These are phyloP conservation scores for Skeletonema potamos DNA, from an alignment of 108 stramenopile species.

Conservation along the genomic window DNA sequence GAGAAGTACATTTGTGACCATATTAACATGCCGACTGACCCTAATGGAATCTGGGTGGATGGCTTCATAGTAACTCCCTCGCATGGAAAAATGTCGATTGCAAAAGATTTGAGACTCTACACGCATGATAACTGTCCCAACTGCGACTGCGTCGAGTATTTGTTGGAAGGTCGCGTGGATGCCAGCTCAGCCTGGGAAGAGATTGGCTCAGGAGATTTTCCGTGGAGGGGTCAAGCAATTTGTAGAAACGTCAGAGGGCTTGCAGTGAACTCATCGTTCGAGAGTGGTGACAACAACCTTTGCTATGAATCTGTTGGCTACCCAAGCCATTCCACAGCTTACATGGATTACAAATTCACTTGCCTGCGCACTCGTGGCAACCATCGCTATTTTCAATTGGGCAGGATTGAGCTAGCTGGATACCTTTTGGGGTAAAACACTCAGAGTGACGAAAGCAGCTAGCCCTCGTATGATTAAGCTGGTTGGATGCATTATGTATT, in stretches of 20 bases:
- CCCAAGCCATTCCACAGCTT: not conserved
- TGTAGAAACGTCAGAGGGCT: not conserved
- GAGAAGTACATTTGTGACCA: conserved; percentile 22
- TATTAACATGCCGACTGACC: not conserved
- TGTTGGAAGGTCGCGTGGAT: conserved; percentile 23
- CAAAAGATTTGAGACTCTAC: conserved; percentile 24
- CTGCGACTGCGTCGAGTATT: conserved; percentile 24
- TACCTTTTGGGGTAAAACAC: conserved; percentile 4
- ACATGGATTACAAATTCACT: conserved; percentile 4
- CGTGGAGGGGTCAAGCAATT: conserved; percentile 1
- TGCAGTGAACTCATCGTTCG: not conserved
- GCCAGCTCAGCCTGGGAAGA: conserved; percentile 11
- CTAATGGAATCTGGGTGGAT: not conserved
- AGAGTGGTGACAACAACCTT: not conserved
- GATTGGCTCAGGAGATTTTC: conserved; percentile 4
- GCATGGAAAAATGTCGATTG: conserved; percentile 5
- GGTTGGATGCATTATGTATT: too few relatives aligned
- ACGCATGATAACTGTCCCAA: conserved; percentile 26
- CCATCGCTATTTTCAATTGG: not conserved
- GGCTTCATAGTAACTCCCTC: conserved; percentile 4
- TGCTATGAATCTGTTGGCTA: not conserved
- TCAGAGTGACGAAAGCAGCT: too few relatives aligned
- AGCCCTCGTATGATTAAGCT: too few relatives aligned
- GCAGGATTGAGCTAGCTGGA: conserved; percentile 4
- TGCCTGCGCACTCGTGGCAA: not conserved